phyloP scores from a whole-genome alignment of 2,329 filamentous ascomycete species.

The Xenosphaeropsis pyriputrescens region DNA sequence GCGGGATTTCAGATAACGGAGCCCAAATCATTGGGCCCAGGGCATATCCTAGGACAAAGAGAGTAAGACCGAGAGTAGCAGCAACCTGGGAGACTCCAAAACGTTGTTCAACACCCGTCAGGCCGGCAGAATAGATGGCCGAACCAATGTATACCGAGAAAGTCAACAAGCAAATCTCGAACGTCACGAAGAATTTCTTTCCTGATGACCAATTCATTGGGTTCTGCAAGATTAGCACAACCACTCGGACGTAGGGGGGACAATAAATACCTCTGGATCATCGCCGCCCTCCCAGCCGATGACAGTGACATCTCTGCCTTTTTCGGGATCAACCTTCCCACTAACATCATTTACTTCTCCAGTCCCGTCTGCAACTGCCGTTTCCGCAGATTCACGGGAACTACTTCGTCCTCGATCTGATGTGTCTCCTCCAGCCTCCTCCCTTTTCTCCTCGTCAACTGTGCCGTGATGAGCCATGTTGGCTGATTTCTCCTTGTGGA shows the following conservation, averaged over 20 bases:
- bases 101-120: conserved; percentile 20
- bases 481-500: conserved; percentile 32
- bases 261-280: conserved; percentile 24
- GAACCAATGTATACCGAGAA: conserved; percentile 34
- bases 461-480: conserved; percentile 29
- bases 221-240: conserved; percentile 13
- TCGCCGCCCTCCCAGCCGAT: conserved; percentile 33
- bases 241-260: too few relatives aligned
- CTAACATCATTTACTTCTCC: conserved; percentile 20
- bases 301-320: conserved; percentile 31
- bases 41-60: conserved; percentile 34
- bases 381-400: conserved; percentile 6
- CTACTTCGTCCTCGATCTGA: background rate
- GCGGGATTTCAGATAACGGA: conserved; percentile 34
- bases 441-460: conserved; percentile 14
- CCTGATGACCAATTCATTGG: conserved; percentile 28
- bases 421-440: conserved; percentile 15
- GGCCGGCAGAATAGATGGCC: conserved; percentile 32
- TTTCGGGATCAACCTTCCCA: conserved; percentile 32
- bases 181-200: conserved; percentile 28
- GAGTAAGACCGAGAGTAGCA: conserved; percentile 30
- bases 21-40: conserved; percentile 22
- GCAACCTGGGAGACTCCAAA: conserved; percentile 28
- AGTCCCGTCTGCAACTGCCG: conserved; percentile 4
- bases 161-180: conserved; percentile 30